Conservation (phyloP, 331 rosid species). For the Acacia concinna region DNA sequence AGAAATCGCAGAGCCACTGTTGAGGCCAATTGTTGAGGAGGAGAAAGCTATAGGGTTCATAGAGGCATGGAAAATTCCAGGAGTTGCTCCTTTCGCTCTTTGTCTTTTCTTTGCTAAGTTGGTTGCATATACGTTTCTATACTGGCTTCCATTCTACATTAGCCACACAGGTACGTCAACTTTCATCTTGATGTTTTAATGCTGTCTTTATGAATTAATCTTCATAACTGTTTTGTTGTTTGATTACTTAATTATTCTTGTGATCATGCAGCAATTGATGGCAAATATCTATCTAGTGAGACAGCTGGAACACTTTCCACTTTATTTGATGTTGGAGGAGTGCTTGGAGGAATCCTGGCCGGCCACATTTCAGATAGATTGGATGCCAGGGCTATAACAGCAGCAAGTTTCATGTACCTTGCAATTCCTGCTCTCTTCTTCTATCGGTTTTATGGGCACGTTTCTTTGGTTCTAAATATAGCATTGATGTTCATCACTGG, state of each 20-base stretch:
- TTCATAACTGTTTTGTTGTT: background rate
- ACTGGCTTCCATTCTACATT: conserved; percentile 98
- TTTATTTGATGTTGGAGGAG: conserved; percentile 95
- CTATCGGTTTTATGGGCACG: conserved; percentile 76
- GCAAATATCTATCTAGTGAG: conserved; percentile 71
- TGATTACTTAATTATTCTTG: conserved; percentile 30
- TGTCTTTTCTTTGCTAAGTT: conserved; percentile 92
- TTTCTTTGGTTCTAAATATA: conserved; percentile 58
- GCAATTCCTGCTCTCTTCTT: conserved; percentile 96
- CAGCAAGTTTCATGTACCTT: conserved; percentile 98
- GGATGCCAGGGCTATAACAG: conserved; percentile 88
- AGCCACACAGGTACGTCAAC: conserved; percentile 73
- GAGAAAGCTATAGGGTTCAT: conserved; percentile 74
- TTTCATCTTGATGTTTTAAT: conserved; percentile 4
- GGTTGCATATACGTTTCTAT: conserved; percentile 95
- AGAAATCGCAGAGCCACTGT: conserved; percentile 53
- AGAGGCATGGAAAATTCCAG: conserved; percentile 96
- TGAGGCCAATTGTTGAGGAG: conserved; percentile 41
- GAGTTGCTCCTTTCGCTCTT: conserved; percentile 95
- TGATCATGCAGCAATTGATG: conserved; percentile 79
- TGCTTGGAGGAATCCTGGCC: conserved; percentile 90
- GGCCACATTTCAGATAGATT: conserved; percentile 90
- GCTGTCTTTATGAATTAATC: background rate
- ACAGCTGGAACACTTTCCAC: conserved; percentile 83
- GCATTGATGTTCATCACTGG: conserved; percentile 82